Base-by-base conservation (phyloP, 352 stramenopile species). In the Phytophthora hybrid region DNA sequence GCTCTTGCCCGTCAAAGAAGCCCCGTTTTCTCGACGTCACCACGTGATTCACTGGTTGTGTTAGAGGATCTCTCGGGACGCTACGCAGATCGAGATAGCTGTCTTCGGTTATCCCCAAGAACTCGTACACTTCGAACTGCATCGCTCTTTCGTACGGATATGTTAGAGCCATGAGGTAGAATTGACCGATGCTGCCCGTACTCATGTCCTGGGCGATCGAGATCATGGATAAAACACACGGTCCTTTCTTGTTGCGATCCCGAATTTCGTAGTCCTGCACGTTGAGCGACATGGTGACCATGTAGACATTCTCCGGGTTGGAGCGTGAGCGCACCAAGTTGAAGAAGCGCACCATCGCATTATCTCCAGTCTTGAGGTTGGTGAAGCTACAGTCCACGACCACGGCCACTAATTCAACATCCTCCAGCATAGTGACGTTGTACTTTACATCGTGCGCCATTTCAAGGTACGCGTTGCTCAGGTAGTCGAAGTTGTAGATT, bases 341-440 rank as follows among this genome's bases (percentile, higher is more conserved):
- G 71, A 74, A 80, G 56, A 80, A 82, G 0, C 56, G 69, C 6
- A 71, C 63, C 21, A 56, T 62, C 0, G 71, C 62, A 1, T 59
- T 53, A 23, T 72, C 64, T 39, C 57, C 56, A 1, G 71, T n/a
- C 13, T 73, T 52, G 56, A 89, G 68, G 10, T 69, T 61, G 7
- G 53, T 69, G 13, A 66, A 82, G 6, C 71, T 74, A 52, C 82
- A 90, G 60, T 90, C 82, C 4, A 88, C 74, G 0, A 90, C 63
- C 0, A 83, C 73, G 8, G 65, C 18, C 44, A 90, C 69, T 4
- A 90, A 64, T 51, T 90, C 82, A 0, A 65, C 53, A 10, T 80
- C 66, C 0, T 58, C 46, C 34, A 87, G 19, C 23, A 73, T 63
- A n/a, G 71, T 83, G 31, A 85, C 57, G 57, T 80, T 84, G 63